A percentile compares a stretch with the other conserved stretches of the same genome.
phyloP scores from a whole-genome alignment of 2,329 filamentous ascomycete genomes.

The Cordyceps tenuipes region DNA sequence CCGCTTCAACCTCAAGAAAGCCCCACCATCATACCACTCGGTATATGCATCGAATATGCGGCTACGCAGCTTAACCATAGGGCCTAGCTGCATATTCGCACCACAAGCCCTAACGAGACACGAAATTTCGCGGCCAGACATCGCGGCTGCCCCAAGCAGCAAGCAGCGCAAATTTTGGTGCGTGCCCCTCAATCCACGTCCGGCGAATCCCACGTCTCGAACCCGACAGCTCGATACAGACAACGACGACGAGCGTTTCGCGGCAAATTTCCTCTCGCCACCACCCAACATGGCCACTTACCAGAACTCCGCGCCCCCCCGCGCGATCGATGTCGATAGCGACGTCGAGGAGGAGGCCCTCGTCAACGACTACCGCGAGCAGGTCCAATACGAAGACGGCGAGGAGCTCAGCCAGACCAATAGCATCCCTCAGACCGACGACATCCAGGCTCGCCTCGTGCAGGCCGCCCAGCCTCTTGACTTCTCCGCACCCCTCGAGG shows the following conservation, averaged over 20 bases:
- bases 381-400: constrained; percentile 87
- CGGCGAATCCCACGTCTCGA: constrained; percentile 11
- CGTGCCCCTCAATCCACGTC: constrained; percentile 20
- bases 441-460: constrained; percentile 85
- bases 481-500: constrained; percentile 89
- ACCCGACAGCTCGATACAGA: constrained; percentile 14
- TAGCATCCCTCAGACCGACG: constrained; percentile 69
- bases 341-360: constrained; percentile 95
- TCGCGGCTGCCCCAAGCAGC: constrained; percentile 17
- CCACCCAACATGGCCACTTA: constrained; percentile 47
- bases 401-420: constrained; percentile 70
- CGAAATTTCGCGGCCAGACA: constrained; percentile 26
- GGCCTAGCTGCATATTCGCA: constrained; percentile 23
- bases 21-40: constrained; percentile 17
- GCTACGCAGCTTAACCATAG: constrained; percentile 16
- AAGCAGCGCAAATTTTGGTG: constrained; percentile 28
- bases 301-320: constrained; percentile 52
- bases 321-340: constrained; percentile 68
- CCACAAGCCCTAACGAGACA: constrained; percentile 32
- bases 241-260: constrained; percentile 20
- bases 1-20: constrained; percentile 19
- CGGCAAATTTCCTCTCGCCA: constrained; percentile 2
- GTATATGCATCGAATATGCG: constrained; percentile 22
- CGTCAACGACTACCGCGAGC: constrained; percentile 91
- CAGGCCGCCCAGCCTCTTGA: constrained; percentile 92